A percentile compares a stretch with the other conserved stretches of the same genome.
Conservation (phyloP, 192 early-diverging fungal genomes). For the Oehlia diaphana region DNA sequence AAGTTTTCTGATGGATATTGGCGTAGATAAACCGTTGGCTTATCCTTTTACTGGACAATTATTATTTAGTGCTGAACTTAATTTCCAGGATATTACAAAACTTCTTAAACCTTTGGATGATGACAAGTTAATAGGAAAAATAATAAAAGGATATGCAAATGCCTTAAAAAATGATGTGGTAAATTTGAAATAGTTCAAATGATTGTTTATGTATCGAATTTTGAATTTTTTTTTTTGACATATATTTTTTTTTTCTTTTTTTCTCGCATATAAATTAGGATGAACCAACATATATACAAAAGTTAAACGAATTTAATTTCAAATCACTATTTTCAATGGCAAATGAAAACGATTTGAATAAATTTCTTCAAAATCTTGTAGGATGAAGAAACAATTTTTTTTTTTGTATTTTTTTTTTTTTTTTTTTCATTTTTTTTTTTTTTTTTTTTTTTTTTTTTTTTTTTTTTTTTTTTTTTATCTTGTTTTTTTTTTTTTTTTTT, state of each 20-base stretch:
- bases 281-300: background rate
- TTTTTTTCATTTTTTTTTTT: background rate
- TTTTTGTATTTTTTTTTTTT: background rate
- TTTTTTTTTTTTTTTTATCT: background rate
- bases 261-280: background rate
- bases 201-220: background rate
- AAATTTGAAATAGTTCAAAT: background rate
- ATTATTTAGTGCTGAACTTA: conserved; percentile 53
- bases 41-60: conserved; percentile 65
- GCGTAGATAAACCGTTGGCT: conserved; percentile 68
- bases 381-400: no score
- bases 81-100: conserved; percentile 46
- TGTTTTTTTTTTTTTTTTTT: no score
- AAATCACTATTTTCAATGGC: background rate
- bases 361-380: conserved; percentile 8
- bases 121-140: background rate
- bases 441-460: background rate
- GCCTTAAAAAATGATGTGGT: background rate
- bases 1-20: conserved; percentile 70
- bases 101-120: conserved; percentile 39
- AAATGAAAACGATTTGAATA: background rate
- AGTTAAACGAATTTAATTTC: conserved; percentile 22
- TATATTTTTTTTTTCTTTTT: background rate
- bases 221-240: no score
- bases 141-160: conserved; percentile 6